Evolutionary conservation across 2,329 filamentous ascomycete species (phyloP).

Genomic region (Ceratocystis papillata): DNA sequence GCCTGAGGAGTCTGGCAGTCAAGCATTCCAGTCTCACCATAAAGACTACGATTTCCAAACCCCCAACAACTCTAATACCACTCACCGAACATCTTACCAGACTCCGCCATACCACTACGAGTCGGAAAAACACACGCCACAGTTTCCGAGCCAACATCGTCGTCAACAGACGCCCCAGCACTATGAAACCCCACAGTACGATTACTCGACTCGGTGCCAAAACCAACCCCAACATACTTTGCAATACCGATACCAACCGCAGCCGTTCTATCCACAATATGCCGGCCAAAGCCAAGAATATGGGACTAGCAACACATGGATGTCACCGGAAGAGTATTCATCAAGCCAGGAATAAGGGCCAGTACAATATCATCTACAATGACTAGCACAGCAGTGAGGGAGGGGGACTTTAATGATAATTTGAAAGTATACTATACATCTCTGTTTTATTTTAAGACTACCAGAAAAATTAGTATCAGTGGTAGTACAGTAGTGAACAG

Average conservation of each 20-base stretch:
- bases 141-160: neutral
- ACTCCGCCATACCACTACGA: conserved; percentile 1
- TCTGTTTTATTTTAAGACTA: too few relatives aligned
- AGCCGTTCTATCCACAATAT: neutral
- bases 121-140: neutral
- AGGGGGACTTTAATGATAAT: neutral
- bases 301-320: neutral
- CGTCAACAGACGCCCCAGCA: neutral
- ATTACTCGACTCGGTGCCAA: neutral
- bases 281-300: neutral
- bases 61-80: neutral
- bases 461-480: too few relatives aligned
- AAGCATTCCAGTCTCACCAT: neutral
- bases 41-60: neutral
- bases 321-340: neutral
- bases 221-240: neutral
- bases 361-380: neutral
- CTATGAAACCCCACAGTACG: neutral
- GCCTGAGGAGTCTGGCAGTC: neutral
- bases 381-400: neutral
- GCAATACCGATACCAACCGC: neutral
- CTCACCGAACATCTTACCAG: neutral
- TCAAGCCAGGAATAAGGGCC: neutral
- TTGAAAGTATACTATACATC: too few relatives aligned
- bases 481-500: too few relatives aligned